Evolutionary conservation across 2,329 filamentous ascomycete genomes (phyloP).

Genomic region (Clonostachys solani): DNA sequence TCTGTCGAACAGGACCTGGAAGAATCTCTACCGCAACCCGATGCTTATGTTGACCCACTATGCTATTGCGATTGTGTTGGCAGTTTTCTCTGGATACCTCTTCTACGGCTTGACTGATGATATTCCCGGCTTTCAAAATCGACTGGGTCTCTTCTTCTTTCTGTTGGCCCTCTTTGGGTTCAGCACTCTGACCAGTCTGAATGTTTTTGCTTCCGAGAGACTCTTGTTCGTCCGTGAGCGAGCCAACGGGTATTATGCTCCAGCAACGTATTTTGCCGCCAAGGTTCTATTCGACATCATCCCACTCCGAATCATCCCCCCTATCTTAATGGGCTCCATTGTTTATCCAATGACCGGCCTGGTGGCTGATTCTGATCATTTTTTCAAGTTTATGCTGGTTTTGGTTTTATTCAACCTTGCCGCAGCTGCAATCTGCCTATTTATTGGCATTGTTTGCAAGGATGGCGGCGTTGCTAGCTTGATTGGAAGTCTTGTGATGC

Average conservation of each 20-base stretch:
- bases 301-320: slow-evolving; percentile 88
- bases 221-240: slow-evolving; percentile 89
- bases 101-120: slow-evolving; percentile 97
- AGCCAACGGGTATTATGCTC: slow-evolving; percentile 94
- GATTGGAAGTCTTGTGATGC: slow-evolving; percentile 92
- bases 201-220: slow-evolving; percentile 87
- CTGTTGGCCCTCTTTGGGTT: slow-evolving; percentile 93
- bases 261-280: slow-evolving; percentile 87
- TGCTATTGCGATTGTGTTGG: slow-evolving; percentile 90
- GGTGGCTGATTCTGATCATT: slow-evolving; percentile 75
- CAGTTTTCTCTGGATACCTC: slow-evolving; percentile 88
- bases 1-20: slow-evolving; percentile 88
- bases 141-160: slow-evolving; percentile 96
- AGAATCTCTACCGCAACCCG: slow-evolving; percentile 94
- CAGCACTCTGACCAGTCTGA: slow-evolving; percentile 89
- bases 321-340: slow-evolving; percentile 91
- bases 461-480: slow-evolving; percentile 89
- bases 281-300: slow-evolving; percentile 99
- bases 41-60: slow-evolving; percentile 99
- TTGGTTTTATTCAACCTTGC: slow-evolving; percentile 95
- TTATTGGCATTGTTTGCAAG: slow-evolving; percentile 93
- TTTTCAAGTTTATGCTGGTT: slow-evolving; percentile 87
- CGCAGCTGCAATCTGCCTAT: slow-evolving; percentile 87
- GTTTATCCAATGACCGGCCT: slow-evolving; percentile 98
- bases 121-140: slow-evolving; percentile 96